phyloP scores from a whole-genome alignment of 441 rosid genomes.

The Jatropha podagrica region DNA sequence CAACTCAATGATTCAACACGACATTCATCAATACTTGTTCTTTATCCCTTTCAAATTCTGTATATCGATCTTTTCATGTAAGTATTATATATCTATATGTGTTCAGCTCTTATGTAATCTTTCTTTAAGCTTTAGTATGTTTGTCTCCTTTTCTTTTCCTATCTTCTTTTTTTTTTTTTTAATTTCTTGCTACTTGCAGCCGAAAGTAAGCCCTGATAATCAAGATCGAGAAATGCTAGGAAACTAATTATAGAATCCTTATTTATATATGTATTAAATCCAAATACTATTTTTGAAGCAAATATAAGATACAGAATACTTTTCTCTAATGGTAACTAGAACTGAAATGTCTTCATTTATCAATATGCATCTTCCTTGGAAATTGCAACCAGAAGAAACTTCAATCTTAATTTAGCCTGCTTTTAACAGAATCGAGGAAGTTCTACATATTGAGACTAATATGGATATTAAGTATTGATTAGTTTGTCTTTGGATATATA shows the following conservation, averaged over 20 bases:
- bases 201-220: background rate
- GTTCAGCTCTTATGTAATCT: background rate
- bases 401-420: background rate
- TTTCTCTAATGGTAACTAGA: background rate
- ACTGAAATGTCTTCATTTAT: slow-evolving; percentile 1
- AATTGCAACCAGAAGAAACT: background rate
- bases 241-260: background rate
- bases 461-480: background rate
- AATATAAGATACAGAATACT: background rate
- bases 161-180: background rate
- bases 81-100: background rate
- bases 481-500: too few species aligned
- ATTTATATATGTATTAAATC: background rate
- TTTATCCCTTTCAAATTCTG: too few species aligned
- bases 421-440: background rate
- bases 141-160: background rate
- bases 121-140: background rate
- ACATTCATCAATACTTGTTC: too few species aligned
- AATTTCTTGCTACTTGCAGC: slow-evolving; percentile 3
- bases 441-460: background rate
- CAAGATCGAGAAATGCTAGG: slow-evolving; percentile 3
- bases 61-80: too few species aligned
- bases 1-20: slow-evolving; percentile 29
- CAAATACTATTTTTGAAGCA: background rate
- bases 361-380: slow-evolving; percentile 2